Evolutionary conservation across 345 rosid species (phyloP).

Genomic region (Eucalyptus cloeziana): DNA sequence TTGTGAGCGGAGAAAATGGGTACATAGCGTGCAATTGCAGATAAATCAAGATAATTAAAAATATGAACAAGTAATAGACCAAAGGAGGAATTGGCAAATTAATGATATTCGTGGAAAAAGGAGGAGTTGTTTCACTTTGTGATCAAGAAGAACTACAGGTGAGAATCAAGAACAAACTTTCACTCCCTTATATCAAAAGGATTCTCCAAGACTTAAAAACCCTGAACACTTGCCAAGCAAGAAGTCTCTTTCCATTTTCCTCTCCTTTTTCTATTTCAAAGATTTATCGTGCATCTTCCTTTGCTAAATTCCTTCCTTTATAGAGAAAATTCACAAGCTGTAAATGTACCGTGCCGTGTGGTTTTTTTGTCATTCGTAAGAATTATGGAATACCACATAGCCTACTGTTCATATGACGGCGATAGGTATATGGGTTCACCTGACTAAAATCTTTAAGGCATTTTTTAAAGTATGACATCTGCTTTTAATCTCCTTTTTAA

Average conservation of each 20-base stretch:
- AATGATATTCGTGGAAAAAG: background rate
- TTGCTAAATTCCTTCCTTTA: background rate
- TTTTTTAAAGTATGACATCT: background rate
- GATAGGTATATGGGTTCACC: background rate
- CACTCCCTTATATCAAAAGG: background rate
- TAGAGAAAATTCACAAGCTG: background rate
- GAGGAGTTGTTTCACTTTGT: background rate
- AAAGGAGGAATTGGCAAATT: background rate
- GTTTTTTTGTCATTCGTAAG: background rate
- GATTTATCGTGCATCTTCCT: background rate
- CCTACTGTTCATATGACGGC: background rate
- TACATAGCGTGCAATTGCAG: background rate
- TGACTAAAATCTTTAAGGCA: background rate
- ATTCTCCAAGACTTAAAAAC: background rate
- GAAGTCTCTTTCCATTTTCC: background rate
- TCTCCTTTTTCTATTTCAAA: background rate
- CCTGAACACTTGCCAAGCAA: background rate
- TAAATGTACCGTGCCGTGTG: background rate
- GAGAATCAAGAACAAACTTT: background rate
- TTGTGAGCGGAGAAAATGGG: background rate
- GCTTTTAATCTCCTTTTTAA: background rate
- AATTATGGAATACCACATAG: background rate
- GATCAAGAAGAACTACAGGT: background rate
- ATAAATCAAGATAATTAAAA: background rate
- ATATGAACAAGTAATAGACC: background rate